These are phyloP conservation scores for Aspergillus tanneri DNA, from an alignment of 2,329 filamentous ascomycete genomes.

Conservation along the genomic window DNA sequence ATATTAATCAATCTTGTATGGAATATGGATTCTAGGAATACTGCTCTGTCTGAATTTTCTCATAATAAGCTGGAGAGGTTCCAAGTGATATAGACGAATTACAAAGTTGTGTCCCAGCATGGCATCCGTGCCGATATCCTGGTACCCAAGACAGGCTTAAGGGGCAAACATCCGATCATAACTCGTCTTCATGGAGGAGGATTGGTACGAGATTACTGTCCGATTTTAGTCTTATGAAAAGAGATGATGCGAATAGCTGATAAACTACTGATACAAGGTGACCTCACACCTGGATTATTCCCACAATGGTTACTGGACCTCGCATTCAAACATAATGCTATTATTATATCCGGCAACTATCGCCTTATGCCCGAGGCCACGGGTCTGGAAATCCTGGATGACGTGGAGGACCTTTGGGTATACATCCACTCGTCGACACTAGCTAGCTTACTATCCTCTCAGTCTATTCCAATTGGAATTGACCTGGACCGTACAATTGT, in stretches of 20 bases:
- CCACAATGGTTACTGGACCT: neutral
- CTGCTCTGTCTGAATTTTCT: no score
- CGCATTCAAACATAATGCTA: neutral
- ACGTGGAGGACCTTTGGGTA: constrained; percentile 1
- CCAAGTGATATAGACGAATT: neutral
- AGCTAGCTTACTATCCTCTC: neutral
- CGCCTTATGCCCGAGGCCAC: neutral
- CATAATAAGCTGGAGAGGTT: neutral
- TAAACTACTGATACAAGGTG: neutral
- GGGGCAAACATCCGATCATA: neutral
- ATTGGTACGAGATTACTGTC: no score
- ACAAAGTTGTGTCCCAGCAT: neutral
- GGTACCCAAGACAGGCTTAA: neutral
- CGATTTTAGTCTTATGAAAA: neutral
- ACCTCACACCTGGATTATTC: neutral
- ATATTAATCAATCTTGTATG: neutral
- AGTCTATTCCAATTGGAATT: neutral
- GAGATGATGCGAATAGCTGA: neutral
- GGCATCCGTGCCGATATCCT: neutral
- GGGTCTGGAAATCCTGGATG: neutral
- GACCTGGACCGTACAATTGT: neutral
- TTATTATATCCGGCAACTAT: constrained; percentile 3
- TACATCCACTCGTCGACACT: neutral
- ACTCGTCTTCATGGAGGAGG: constrained; percentile 2
- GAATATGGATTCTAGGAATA: neutral